Evolutionary conservation across 2,329 filamentous ascomycete species (phyloP).

Genomic region (Cryphonectria nitschkei): DNA sequence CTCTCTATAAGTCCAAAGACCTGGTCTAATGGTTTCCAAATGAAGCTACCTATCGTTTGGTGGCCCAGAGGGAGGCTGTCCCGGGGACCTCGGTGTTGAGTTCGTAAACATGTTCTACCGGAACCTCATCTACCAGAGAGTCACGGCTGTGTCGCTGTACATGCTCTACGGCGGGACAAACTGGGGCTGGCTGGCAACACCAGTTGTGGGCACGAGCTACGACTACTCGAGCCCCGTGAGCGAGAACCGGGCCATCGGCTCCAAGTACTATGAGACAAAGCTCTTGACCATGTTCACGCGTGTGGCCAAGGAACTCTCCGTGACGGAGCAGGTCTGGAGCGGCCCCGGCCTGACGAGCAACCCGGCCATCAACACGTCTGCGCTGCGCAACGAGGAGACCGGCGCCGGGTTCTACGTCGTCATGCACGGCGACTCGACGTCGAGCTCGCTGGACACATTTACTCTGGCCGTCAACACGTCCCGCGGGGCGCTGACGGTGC

Average conservation of each 20-base stretch:
- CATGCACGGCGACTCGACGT: slow-evolving; percentile 57
- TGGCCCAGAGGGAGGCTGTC: slow-evolving; percentile 59
- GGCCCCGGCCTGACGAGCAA: slow-evolving; percentile 57
- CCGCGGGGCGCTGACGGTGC: slow-evolving; percentile 55
- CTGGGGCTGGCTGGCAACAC: slow-evolving; percentile 62
- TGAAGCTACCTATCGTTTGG: slow-evolving; percentile 60
- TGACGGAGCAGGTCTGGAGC: slow-evolving; percentile 53
- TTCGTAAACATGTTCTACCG: slow-evolving; percentile 69
- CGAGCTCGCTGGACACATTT: slow-evolving; percentile 55
- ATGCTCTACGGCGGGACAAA: slow-evolving; percentile 69
- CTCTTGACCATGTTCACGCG: slow-evolving; percentile 63
- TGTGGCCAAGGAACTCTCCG: slow-evolving; percentile 58
- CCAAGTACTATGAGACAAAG: slow-evolving; percentile 67
- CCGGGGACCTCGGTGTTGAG: slow-evolving; percentile 57
- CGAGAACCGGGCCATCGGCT: slow-evolving; percentile 59
- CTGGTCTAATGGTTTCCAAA: background rate
- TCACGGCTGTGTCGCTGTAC: slow-evolving; percentile 64
- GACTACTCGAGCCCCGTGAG: slow-evolving; percentile 67
- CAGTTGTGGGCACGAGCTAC: slow-evolving; percentile 63
- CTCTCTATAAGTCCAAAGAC: too few relatives aligned
- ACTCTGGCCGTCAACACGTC: slow-evolving; percentile 60
- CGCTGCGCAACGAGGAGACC: slow-evolving; percentile 62
- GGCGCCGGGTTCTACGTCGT: slow-evolving; percentile 63
- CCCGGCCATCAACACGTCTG: slow-evolving; percentile 53
- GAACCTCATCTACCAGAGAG: slow-evolving; percentile 61